phyloP scores from a whole-genome alignment of 495 filamentous ascomycete species.

The Aspergillus cavernicola region DNA sequence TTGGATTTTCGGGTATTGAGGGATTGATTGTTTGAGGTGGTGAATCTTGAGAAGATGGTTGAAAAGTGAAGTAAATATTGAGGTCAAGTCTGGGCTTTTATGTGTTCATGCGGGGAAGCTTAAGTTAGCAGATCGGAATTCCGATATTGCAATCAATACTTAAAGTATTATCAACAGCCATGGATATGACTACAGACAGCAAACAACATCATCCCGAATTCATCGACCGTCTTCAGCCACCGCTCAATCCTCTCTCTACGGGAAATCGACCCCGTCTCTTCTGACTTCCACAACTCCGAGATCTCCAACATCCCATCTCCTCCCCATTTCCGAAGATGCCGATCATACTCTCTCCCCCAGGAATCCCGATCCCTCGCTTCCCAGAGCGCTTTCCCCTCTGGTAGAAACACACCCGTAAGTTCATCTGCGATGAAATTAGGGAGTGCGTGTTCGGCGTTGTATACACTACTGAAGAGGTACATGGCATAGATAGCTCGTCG shows the following conservation, averaged over 20 bases:
- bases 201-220: slow-evolving; percentile 33
- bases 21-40: too few species aligned
- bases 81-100: too few species aligned
- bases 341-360: slow-evolving; percentile 38
- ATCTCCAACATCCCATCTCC: slow-evolving; percentile 35
- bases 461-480: slow-evolving; percentile 48
- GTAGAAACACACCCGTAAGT: slow-evolving; percentile 27
- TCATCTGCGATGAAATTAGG: slow-evolving; percentile 43
- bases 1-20: too few species aligned
- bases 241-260: slow-evolving; percentile 20
- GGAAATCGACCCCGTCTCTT: slow-evolving; percentile 11
- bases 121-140: too few species aligned
- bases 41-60: too few species aligned
- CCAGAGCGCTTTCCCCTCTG: slow-evolving; percentile 37
- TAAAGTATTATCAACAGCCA: slow-evolving; percentile 22
- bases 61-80: too few species aligned
- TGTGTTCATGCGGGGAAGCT: too few species aligned
- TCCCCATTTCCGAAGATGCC: slow-evolving; percentile 29
- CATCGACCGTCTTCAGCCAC: slow-evolving; percentile 26
- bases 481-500: slow-evolving; percentile 43
- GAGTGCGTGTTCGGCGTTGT: slow-evolving; percentile 32
- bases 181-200: slow-evolving; percentile 27
- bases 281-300: slow-evolving; percentile 38
- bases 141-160: slow-evolving; percentile 11
- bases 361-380: slow-evolving; percentile 23